These are phyloP conservation scores for Picea glauca DNA, from an alignment of 75 land plant species.

Conservation along the genomic window DNA sequence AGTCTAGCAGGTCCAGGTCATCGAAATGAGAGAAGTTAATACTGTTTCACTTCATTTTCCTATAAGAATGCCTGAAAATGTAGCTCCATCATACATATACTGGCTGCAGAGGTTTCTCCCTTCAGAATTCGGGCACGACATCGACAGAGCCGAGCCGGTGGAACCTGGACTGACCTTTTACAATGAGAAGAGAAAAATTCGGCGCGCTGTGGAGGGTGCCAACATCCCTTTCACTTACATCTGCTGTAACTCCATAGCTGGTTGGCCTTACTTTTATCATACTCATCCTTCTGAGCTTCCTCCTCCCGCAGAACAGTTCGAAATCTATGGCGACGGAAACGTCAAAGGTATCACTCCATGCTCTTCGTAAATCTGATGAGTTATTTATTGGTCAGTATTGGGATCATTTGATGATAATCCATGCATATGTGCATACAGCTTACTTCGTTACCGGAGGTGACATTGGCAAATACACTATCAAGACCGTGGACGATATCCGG, in stretches of 20 bases:
- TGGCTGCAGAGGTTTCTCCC: constrained; percentile 22
- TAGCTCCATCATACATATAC: too few species aligned
- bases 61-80: too few species aligned
- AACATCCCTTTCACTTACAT: constrained; percentile 29
- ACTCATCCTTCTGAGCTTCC: constrained; percentile 15
- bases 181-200: constrained; percentile 8
- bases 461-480: constrained; percentile 24
- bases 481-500: constrained; percentile 14
- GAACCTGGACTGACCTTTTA: constrained; percentile 7
- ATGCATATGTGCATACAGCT: constrained; percentile 7
- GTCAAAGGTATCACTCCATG: constrained; percentile 14
- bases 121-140: constrained; percentile 24
- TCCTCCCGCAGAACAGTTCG: constrained; percentile 14
- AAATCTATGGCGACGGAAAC: constrained; percentile 36
- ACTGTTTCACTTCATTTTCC: too few species aligned
- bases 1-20: too few species aligned
- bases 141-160: constrained; percentile 15
- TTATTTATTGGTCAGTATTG: too few species aligned
- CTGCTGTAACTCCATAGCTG: constrained; percentile 17
- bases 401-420: too few species aligned
- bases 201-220: constrained; percentile 22
- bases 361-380: too few species aligned
- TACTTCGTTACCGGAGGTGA: constrained; percentile 20
- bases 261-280: constrained; percentile 16
- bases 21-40: too few species aligned